Base-by-base conservation (phyloP, 2,329 filamentous ascomycete species). In the Cladophialophora exuberans region DNA sequence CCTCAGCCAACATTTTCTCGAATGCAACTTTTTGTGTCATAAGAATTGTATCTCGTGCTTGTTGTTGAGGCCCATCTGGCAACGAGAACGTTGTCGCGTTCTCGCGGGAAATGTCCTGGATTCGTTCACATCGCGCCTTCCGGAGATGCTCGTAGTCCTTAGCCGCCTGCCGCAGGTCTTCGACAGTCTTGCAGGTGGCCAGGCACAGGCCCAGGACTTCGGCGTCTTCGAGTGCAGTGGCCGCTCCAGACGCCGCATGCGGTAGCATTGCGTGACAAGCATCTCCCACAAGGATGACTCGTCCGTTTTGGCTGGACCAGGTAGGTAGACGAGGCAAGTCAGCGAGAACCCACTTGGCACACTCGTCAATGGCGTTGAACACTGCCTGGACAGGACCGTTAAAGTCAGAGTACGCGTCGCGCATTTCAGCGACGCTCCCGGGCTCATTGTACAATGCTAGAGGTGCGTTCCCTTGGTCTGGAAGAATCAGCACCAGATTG, bases 231-330 rank as follows among this genome's bases (percentile, higher is more conserved):
- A 76, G 67, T 0, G 70, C 70, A 65, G 75, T 74, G 4, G 72
- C 73, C 0, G 72, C 73, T 1, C 74, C 65, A 31, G 74, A 72
- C 1, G 73, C 73, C 62, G 74, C 70, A 52, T 75, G 74, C 2
- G 72, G 72, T 1, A 72, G 61, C 73, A 76, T 76, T 17, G 72
- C 70, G 54, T 76, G 73, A 0, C 73, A 73, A 7, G 73, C 72
- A 45, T 76, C 73, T 3, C 74, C 74, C 1, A 76, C 62, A 4
- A 76, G 62, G 10, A 75, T 57, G 6, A 73, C 33, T 13, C 67
- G 70, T 2, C 62, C 63, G 2, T 65, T 62, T 9, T 30, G 36
- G 13, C 57, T 59, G 11, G 67, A 65, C 62, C 72, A 69, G 1
- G 63, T 63, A 0, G 67, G 59, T 39, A 73, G 53, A 0, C 48